These are phyloP conservation scores for Mallotus japonicus DNA, from an alignment of 441 rosid species.

Conservation along the genomic window DNA sequence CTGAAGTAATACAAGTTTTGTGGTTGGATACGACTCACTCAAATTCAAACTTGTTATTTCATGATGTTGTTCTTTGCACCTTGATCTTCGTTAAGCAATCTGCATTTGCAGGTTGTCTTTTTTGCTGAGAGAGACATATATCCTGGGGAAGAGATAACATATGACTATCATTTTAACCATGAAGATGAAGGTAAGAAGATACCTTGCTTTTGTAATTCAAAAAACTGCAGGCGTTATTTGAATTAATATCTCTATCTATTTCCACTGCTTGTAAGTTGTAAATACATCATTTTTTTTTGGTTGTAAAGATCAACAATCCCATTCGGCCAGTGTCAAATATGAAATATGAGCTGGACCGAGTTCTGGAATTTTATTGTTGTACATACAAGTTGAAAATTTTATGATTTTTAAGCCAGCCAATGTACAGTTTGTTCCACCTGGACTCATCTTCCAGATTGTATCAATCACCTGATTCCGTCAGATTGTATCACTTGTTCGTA, in stretches of 20 bases:
- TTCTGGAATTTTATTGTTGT: not conserved
- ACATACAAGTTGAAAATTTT: not conserved
- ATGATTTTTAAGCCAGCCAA: not conserved
- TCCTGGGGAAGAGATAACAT: conserved; percentile 63
- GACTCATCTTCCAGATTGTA: not conserved
- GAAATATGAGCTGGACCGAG: not conserved
- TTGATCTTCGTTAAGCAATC: not conserved
- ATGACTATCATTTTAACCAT: conserved; percentile 53
- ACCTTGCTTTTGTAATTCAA: conserved; percentile 53
- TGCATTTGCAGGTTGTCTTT: conserved; percentile 48
- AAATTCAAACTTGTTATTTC: not conserved
- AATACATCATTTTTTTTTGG: conserved; percentile 17
- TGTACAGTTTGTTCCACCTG: not conserved
- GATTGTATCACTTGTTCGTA: too few species aligned
- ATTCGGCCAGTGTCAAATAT: conserved; percentile 5
- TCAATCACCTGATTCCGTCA: not conserved
- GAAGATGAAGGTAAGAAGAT: conserved; percentile 62
- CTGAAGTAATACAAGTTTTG: not conserved
- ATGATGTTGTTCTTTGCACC: not conserved
- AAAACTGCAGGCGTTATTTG: conserved; percentile 53
- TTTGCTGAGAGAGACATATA: conserved; percentile 52
- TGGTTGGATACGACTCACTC: not conserved
- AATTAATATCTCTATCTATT: conserved; percentile 31
- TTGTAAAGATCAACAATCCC: not conserved
- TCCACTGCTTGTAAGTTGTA: conserved; percentile 27